phyloP scores from a whole-genome alignment of 768 basidiomycete genomes.

The Tricholoma matsutake region DNA sequence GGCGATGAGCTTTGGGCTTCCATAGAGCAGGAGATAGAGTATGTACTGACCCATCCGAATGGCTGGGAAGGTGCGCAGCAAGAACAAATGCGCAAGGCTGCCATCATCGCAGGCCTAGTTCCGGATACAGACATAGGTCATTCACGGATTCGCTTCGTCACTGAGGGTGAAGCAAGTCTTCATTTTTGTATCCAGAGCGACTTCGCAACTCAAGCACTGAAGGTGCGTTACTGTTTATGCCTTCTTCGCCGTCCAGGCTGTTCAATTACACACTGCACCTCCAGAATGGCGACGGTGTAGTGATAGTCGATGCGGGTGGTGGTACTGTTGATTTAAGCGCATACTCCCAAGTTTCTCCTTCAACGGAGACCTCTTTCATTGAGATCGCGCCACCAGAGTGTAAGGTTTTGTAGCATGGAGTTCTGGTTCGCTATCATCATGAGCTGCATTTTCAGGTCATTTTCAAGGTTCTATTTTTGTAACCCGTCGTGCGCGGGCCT shows the following conservation, averaged over 20 bases:
- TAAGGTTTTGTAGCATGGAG: constrained; percentile 14
- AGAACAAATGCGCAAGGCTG: constrained; percentile 47
- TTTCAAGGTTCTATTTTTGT: constrained; percentile 49
- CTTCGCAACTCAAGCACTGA: constrained; percentile 32
- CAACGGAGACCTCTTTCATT: constrained; percentile 29
- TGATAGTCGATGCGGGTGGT: constrained; percentile 58
- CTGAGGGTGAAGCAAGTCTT: constrained; percentile 63
- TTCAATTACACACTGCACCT: not conserved
- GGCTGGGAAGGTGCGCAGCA: constrained; percentile 63
- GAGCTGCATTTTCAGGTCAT: constrained; percentile 29
- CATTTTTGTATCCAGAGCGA: constrained; percentile 49
- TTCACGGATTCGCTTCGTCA: constrained; percentile 49
- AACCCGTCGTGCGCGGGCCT: constrained; percentile 33
- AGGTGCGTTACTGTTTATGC: constrained; percentile 16
- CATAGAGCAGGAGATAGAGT: constrained; percentile 36
- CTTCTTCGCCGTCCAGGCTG: no score
- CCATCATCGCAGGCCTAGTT: constrained; percentile 46
- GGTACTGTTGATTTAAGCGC: constrained; percentile 58
- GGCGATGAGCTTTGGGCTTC: constrained; percentile 35
- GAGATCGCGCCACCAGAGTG: constrained; percentile 48
- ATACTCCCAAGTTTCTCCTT: constrained; percentile 32
- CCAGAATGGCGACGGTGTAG: constrained; percentile 41
- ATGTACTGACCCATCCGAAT: constrained; percentile 54
- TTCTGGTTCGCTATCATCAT: not conserved
- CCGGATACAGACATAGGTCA: constrained; percentile 35